These are phyloP conservation scores for Claviceps sp. DNA, from an alignment of 2,329 filamentous ascomycete genomes.

Conservation along the genomic window DNA sequence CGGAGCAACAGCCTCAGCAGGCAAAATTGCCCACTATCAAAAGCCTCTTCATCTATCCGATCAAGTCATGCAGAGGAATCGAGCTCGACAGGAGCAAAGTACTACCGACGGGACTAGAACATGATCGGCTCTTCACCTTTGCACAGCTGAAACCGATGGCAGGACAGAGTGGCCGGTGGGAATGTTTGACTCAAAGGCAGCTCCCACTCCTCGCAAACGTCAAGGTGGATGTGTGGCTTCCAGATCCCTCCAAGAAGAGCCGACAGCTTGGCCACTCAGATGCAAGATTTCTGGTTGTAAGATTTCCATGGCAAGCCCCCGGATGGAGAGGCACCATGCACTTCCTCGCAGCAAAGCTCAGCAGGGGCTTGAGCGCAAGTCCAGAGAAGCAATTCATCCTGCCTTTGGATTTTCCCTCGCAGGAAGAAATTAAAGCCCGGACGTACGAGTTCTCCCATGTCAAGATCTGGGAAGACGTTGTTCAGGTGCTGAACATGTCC, in stretches of 20 bases:
- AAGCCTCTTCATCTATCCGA: slow-evolving; percentile 65
- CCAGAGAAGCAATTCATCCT: slow-evolving; percentile 53
- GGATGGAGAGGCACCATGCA: slow-evolving; percentile 35
- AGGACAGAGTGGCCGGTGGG: slow-evolving; percentile 35
- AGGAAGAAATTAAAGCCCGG: slow-evolving; percentile 40
- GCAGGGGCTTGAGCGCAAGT: slow-evolving; percentile 31
- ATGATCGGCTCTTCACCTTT: slow-evolving; percentile 74
- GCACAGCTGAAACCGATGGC: slow-evolving; percentile 37
- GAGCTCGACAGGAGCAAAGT: slow-evolving; percentile 55
- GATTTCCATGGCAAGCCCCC: slow-evolving; percentile 47
- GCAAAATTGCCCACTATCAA: slow-evolving; percentile 25
- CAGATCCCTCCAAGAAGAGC: slow-evolving; percentile 43
- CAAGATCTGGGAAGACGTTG: slow-evolving; percentile 48
- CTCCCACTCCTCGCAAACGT: slow-evolving; percentile 60
- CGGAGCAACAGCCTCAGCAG: slow-evolving; percentile 10
- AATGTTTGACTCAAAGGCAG: slow-evolving; percentile 57
- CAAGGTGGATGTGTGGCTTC: slow-evolving; percentile 53
- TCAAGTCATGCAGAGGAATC: slow-evolving; percentile 71
- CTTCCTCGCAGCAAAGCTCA: slow-evolving; percentile 35
- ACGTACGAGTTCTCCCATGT: slow-evolving; percentile 49
- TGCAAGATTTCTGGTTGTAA: slow-evolving; percentile 47
- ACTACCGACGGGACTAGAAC: slow-evolving; percentile 55
- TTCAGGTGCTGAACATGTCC: slow-evolving; percentile 42
- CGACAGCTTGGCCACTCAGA: slow-evolving; percentile 38
- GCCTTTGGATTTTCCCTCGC: slow-evolving; percentile 48